Percentiles rank a stretch among this genome's conserved stretches.
phyloP scores from a whole-genome alignment of 768 basidiomycete genomes.

The Hygrocybe coccinea region DNA sequence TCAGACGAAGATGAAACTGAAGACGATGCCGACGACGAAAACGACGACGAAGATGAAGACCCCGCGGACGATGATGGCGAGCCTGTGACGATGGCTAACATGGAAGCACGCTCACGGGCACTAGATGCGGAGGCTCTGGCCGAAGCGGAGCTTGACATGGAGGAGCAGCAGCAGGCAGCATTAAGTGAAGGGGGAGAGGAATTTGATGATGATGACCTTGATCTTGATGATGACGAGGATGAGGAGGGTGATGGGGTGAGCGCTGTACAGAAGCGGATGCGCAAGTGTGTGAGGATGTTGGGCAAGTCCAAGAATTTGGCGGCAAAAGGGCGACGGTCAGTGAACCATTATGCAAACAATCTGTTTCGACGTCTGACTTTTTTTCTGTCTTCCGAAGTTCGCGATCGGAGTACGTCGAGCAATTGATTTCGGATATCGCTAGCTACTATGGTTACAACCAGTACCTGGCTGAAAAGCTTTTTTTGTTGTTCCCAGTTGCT shows the following conservation, averaged over 20 bases:
- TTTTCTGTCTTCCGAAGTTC: conserved; percentile 45
- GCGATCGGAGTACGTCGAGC: conserved; percentile 84
- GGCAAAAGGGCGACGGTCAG: conserved; percentile 58
- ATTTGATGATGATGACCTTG: conserved; percentile 41
- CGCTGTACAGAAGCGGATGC: conserved; percentile 73
- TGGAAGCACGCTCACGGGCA: conserved; percentile 75
- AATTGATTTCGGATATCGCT: conserved; percentile 83
- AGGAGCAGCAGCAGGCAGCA: conserved; percentile 58
- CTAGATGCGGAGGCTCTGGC: conserved; percentile 62
- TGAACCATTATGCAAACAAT: conserved; percentile 13
- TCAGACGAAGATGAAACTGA: conserved; percentile 45
- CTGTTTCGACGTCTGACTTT: conserved; percentile 9
- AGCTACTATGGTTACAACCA: conserved; percentile 98
- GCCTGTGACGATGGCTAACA: conserved; percentile 70
- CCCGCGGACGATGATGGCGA: conserved; percentile 22
- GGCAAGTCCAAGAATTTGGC: conserved; percentile 66
- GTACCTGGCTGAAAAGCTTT: conserved; percentile 90
- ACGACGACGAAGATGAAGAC: neutral
- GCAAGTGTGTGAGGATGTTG: conserved; percentile 67
- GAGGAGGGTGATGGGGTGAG: conserved; percentile 67
- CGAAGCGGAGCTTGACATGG: conserved; percentile 64
- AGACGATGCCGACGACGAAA: conserved; percentile 41
- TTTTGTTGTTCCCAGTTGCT: conserved; percentile 85
- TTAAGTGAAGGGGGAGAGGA: conserved; percentile 46
- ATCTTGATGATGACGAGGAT: conserved; percentile 62